Percentiles rank a stretch among this genome's conserved stretches.
Evolutionary conservation across 495 filamentous ascomycete genomes (phyloP).

Genomic region (Tuber microsphaerosporum): DNA sequence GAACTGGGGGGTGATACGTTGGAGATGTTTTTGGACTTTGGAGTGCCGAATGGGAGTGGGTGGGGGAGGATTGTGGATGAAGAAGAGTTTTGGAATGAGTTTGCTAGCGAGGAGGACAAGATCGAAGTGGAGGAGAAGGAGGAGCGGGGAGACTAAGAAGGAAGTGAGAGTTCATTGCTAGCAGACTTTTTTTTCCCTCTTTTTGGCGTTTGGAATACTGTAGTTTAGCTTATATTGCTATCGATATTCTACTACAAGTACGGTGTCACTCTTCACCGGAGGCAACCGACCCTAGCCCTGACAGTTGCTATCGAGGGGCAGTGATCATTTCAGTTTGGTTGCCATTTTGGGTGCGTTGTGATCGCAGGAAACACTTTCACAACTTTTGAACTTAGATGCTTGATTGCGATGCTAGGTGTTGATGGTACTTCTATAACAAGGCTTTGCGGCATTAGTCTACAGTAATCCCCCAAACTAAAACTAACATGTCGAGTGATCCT

Average conservation of each 20-base stretch:
- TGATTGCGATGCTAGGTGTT: too few relatives aligned
- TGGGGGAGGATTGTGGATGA: constrained; percentile 23
- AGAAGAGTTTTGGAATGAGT: constrained; percentile 13
- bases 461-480: not conserved
- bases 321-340: too few relatives aligned
- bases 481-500: not conserved
- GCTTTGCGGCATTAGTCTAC: not conserved
- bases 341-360: too few relatives aligned
- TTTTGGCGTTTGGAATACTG: not conserved
- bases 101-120: constrained; percentile 8
- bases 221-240: not conserved
- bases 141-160: not conserved
- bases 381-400: too few relatives aligned
- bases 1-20: constrained; percentile 22
- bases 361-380: too few relatives aligned
- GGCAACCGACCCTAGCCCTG: not conserved
- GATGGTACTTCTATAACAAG: not conserved
- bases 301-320: not conserved
- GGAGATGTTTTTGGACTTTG: constrained; percentile 21
- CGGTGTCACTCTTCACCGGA: not conserved
- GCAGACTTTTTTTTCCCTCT: not conserved
- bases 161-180: not conserved
- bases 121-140: not conserved
- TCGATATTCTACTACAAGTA: not conserved
- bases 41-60: not conserved